phyloP scores from a whole-genome alignment of 495 filamentous ascomycete genomes.

The Hypoxylon perforatum region DNA sequence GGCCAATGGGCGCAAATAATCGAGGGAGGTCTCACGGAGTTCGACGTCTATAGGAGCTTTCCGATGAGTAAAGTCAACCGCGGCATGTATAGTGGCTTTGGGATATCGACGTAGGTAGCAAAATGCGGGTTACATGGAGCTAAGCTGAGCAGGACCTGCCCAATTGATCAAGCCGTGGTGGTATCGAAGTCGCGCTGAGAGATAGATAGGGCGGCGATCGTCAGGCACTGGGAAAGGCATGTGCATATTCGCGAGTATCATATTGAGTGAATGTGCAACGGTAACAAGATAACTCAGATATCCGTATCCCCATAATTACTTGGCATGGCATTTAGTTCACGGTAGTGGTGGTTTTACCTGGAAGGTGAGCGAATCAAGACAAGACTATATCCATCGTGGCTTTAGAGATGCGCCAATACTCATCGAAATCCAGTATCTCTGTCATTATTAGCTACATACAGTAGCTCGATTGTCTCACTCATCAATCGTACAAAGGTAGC shows the following conservation, averaged over 20 bases:
- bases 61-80: neutral
- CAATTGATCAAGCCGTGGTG: constrained; percentile 30
- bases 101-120: constrained; percentile 10
- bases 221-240: constrained; percentile 6
- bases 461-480: neutral
- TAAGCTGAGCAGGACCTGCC: constrained; percentile 40
- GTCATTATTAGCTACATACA: constrained; percentile 20
- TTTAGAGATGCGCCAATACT: constrained; percentile 7
- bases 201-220: constrained; percentile 31
- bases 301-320: neutral
- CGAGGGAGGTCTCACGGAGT: constrained; percentile 11
- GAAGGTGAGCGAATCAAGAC: constrained; percentile 1
- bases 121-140: constrained; percentile 30
- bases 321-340: neutral
- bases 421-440: constrained; percentile 16
- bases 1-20: constrained; percentile 22
- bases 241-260: neutral
- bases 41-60: constrained; percentile 15
- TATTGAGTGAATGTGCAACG: neutral
- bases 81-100: constrained; percentile 5
- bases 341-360: neutral
- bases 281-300: neutral
- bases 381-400: constrained; percentile 2
- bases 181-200: constrained; percentile 32
- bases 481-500: constrained; percentile 31